Base-by-base conservation (phyloP, 768 basidiomycete species). In the Fomitopsis serialis region DNA sequence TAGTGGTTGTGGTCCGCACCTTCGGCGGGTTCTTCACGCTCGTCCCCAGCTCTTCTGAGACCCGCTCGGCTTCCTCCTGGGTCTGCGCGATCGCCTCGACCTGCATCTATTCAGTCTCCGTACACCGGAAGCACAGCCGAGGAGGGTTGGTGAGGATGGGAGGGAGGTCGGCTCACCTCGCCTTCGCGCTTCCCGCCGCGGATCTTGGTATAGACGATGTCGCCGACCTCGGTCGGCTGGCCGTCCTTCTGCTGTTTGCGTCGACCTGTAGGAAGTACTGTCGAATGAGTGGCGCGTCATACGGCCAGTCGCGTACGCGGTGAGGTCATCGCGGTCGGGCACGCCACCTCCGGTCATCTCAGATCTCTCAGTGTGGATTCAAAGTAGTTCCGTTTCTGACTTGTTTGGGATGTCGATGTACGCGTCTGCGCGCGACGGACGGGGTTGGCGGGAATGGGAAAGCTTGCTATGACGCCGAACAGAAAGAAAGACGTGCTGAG, bases 141-240 rank as follows among this genome's bases (percentile, higher is more conserved):
- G 9, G n/a, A 15, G 13, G 6, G 35, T 8, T 42, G 37, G 11
- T 42, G 6, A 5, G 15, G 10, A 12, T 2, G 29, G 5, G 11
- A 32, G 29, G 11, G 29, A 6, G 29, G 29, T 29, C 21, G 12
- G 22, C 42, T 27, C n/a, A 58, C 54, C 47, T 55, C 42, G 25
- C 58, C 55, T 35, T 56, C 55, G 19, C 48, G 55, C 36, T 59
- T 59, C 15, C 55, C 55, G 21, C 58, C 58, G 15, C 58, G 35
- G 46, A 47, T 51, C 24, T 46, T 44, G 3, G 58, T 59, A 22
- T 37, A 27, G 17, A 59, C 58, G 10, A 19, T 45, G 43, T 59
- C 58, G 1, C 58, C 55, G 32, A 56, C 50, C 24, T 56, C 45
- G 19, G 56, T 56, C 15, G 42, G 32, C 15, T 48, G 29, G n/a